Evolutionary conservation across 768 basidiomycete species (phyloP), one percentile per base, ranked within the genome.

Genomic region (Naganishia vishniacii): DNA sequence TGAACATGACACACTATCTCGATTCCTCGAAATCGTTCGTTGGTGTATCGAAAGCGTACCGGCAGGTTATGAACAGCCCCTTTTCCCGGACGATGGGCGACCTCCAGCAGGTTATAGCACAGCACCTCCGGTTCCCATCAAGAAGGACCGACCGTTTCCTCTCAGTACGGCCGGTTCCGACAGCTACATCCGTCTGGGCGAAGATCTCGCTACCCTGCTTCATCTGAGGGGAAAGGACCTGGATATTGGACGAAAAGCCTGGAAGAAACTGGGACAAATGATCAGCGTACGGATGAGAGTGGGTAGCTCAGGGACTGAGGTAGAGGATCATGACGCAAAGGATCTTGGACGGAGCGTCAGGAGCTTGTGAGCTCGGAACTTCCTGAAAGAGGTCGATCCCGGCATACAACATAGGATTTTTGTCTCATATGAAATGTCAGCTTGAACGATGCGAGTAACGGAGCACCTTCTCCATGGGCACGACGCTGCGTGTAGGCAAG

Each of bases 231-330:
- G 37, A 6, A 56, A 56, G 34, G 53, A 41, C 16, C 37, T 37
- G 37, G 53, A 56, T 8, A 56, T 26, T 15, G 18, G 32, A 20
- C 37, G 37, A 23, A 56, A 56, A 23, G 53, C 53, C 13, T 56
- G 53, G 53, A 56, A 56, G 53, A 56, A 56, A 40, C n/a, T 56
- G 53, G 53, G 53, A 40, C 53, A 56, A 34, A 20, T 56, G 37
- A 56, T 56, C 23, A 56, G 53, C 26, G 4, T 41, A 11, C 23
- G 53, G 13, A 12, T 56, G 53, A 56, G 20, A 26, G 53, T 34
- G 2, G 53, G 53, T 20, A 40, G 13, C 16, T 13, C 9, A 20
- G 53, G 37, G 1, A 13, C 53, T 4, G 34, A 56, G 18, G 34
- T 11, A 16, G 53, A 56, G 1, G 53, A 40, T 12, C 34, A 34